A percentile compares a stretch with the other conserved stretches of the same genome.
Evolutionary conservation across 441 rosid species (phyloP).

Genomic region (Euphorbia schlechtendalii): DNA sequence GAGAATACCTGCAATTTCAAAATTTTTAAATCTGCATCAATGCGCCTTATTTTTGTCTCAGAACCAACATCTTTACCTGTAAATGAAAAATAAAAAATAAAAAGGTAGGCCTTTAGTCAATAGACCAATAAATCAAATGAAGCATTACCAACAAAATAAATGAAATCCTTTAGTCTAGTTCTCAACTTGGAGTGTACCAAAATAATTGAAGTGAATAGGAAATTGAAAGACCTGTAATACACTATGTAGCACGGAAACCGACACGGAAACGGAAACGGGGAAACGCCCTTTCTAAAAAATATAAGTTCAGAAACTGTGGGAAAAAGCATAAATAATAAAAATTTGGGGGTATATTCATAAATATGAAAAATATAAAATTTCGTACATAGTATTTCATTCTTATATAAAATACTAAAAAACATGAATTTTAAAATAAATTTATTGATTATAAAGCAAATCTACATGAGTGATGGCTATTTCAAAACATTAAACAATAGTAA

Average conservation of each 20-base stretch:
- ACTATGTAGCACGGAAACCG: too few relatives aligned
- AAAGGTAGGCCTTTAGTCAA: not conserved
- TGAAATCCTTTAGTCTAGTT: not conserved
- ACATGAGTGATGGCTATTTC: too few relatives aligned
- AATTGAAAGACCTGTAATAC: not conserved
- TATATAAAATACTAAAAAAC: too few relatives aligned
- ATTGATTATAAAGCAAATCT: too few relatives aligned
- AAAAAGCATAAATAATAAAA: not conserved
- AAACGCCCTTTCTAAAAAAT: too few relatives aligned
- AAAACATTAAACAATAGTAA: too few relatives aligned
- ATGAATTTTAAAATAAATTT: too few relatives aligned
- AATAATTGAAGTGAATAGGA: not conserved
- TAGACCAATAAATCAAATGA: not conserved
- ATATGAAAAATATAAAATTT: too few relatives aligned
- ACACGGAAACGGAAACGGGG: too few relatives aligned
- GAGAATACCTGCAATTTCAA: constrained; percentile 74
- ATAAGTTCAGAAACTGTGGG: too few relatives aligned
- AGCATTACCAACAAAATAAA: not conserved
- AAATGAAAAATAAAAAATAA: constrained; percentile 1
- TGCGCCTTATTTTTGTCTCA: constrained; percentile 47
- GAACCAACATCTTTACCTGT: constrained; percentile 45
- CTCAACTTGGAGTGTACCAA: not conserved
- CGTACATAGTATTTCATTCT: too few relatives aligned
- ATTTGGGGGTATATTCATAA: too few relatives aligned
- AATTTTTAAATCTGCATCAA: constrained; percentile 83